A percentile compares a stretch with the other conserved stretches of the same genome.
Conservation (phyloP, 306 rosid species). For the Cercis canadensis region DNA sequence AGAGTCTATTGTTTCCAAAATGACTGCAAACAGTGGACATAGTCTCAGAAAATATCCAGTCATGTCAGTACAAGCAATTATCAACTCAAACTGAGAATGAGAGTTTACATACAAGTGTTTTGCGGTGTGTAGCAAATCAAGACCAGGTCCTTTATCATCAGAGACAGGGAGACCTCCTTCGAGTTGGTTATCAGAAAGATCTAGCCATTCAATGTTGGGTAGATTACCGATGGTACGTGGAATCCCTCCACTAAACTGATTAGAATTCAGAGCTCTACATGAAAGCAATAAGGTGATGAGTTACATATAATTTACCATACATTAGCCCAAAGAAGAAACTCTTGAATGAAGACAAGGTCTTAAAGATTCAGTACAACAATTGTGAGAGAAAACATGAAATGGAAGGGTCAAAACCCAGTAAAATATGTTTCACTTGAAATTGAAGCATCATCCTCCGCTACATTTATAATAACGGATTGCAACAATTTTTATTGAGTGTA, state of each 20-base stretch:
- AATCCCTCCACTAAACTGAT: constrained; percentile 50
- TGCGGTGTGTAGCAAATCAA: constrained; percentile 51
- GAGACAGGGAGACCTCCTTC: constrained; percentile 58
- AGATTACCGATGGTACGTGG: constrained; percentile 56
- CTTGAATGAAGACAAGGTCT: not conserved
- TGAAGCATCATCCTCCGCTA: constrained; percentile 15
- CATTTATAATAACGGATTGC: not conserved
- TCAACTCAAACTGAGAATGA: constrained; percentile 24
- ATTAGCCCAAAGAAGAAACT: constrained; percentile 29
- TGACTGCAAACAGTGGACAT: constrained; percentile 55
- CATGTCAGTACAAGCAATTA: constrained; percentile 3
- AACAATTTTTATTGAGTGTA: not conserved
- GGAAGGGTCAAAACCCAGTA: not conserved
- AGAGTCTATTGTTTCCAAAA: not conserved
- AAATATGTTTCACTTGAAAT: not conserved
- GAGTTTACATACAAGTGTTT: constrained; percentile 55
- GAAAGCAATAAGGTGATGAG: constrained; percentile 15
- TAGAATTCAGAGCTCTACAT: constrained; percentile 57
- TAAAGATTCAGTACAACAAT: constrained; percentile 9
- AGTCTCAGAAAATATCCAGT: constrained; percentile 27
- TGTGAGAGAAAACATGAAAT: constrained; percentile 5
- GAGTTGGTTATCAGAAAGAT: constrained; percentile 54
- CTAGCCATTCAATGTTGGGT: constrained; percentile 54
- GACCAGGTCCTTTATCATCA: constrained; percentile 44
- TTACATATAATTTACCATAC: constrained; percentile 3